Conservation (phyloP, 139 green algal species). For the Chlamydomonas incerta region DNA sequence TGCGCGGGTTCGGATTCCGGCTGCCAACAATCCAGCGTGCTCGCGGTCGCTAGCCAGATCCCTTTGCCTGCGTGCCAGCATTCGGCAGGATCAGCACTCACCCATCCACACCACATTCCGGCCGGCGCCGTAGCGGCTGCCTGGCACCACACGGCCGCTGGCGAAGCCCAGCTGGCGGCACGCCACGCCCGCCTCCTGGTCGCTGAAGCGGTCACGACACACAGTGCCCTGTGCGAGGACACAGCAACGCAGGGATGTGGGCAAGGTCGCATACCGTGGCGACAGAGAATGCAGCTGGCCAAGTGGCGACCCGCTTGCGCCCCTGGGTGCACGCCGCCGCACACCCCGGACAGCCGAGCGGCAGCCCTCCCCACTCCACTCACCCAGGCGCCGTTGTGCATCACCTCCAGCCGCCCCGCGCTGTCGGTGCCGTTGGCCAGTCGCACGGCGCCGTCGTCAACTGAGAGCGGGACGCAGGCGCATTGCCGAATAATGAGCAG, state of each 20-base stretch:
- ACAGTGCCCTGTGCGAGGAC: conserved; percentile 1
- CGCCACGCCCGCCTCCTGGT: neutral
- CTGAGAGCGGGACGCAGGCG: neutral
- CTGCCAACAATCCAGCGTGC: neutral
- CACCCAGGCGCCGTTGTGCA: conserved; percentile 27
- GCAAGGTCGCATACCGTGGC: no score
- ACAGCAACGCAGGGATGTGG: no score
- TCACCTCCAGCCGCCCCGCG: conserved; percentile 28
- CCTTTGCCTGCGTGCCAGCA: no score
- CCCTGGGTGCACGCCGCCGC: no score
- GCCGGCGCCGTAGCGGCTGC: neutral
- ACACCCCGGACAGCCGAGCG: neutral
- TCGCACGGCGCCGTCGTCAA: conserved; percentile 6
- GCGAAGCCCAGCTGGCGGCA: conserved; percentile 40
- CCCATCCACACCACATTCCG: conserved; percentile 3
- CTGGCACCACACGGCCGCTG: neutral
- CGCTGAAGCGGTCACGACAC: neutral
- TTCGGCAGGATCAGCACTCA: neutral
- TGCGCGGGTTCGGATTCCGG: neutral
- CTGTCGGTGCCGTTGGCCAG: conserved; percentile 1
- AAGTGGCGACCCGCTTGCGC: neutral
- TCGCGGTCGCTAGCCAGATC: neutral
- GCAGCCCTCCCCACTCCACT: neutral
- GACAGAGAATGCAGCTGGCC: neutral
- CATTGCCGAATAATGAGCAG: no score